phyloP scores from a whole-genome alignment of 768 basidiomycete species.

The Kwoniella heveanensis region DNA sequence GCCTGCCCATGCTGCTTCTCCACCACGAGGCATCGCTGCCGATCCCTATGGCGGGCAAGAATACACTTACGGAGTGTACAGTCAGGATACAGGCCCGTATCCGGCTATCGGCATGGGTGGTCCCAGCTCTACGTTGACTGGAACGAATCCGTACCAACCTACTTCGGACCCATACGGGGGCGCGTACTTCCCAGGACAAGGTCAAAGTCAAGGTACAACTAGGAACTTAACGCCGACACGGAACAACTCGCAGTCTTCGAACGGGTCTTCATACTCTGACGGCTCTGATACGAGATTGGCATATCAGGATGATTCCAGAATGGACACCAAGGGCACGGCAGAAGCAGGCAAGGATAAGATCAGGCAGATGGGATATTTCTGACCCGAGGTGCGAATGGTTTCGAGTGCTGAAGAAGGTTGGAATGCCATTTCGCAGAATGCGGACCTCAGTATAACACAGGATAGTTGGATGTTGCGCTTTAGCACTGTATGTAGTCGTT shows the following conservation, averaged over 20 bases:
- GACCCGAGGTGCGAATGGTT: background rate
- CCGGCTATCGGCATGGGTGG: background rate
- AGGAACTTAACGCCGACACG: constrained; percentile 2
- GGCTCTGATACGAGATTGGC: background rate
- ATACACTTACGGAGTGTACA: background rate
- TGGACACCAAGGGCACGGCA: background rate
- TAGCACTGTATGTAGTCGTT: no score
- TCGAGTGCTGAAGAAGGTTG: no score
- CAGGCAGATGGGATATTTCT: background rate
- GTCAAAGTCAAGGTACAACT: background rate
- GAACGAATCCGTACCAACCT: background rate
- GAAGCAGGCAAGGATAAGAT: background rate
- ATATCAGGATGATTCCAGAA: background rate
- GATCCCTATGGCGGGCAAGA: background rate
- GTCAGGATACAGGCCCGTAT: background rate
- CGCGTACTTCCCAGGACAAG: background rate
- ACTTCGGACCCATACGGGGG: background rate
- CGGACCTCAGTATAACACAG: no score
- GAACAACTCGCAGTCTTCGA: constrained; percentile 5
- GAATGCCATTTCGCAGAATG: no score
- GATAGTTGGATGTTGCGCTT: no score
- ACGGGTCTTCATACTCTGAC: background rate
- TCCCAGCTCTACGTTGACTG: no score
- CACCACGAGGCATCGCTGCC: background rate
- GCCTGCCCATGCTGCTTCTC: background rate